These are phyloP conservation scores for Biancaea sappan DNA, from an alignment of 306 rosid species.

Conservation along the genomic window DNA sequence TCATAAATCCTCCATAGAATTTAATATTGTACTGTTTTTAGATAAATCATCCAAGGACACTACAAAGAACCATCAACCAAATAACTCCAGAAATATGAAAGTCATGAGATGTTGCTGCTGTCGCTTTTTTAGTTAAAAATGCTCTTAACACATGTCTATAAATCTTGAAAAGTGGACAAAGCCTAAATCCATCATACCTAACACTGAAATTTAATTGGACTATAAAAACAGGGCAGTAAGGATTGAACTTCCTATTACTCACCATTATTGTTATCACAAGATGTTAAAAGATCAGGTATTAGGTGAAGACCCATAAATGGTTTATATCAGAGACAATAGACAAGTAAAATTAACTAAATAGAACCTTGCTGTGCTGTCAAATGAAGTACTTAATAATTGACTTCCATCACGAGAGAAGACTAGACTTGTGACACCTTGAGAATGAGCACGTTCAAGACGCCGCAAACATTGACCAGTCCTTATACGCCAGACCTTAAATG, in stretches of 20 bases:
- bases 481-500: constrained; percentile 86
- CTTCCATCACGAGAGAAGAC: constrained; percentile 97
- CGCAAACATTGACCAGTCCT: constrained; percentile 99
- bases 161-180: not conserved
- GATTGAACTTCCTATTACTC: not conserved
- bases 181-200: not conserved
- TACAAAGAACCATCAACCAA: not conserved
- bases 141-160: not conserved
- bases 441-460: constrained; percentile 97
- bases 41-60: not conserved
- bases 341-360: constrained; percentile 23
- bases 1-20: no score
- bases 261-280: not conserved
- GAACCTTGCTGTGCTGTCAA: constrained; percentile 97
- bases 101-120: not conserved
- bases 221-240: not conserved
- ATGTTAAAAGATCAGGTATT: constrained; percentile 2
- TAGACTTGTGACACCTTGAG: constrained; percentile 94
- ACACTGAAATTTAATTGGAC: not conserved
- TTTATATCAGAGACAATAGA: constrained; percentile 1
- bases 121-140: no score
- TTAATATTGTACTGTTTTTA: no score
- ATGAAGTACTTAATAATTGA: constrained; percentile 93
- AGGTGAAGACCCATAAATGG: not conserved
- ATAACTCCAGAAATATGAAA: not conserved